Percentiles rank a stretch among this genome's conserved stretches.
Evolutionary conservation across 1,284 basidiomycete species (phyloP).

Genomic region (Taiwanofungus camphoratus): DNA sequence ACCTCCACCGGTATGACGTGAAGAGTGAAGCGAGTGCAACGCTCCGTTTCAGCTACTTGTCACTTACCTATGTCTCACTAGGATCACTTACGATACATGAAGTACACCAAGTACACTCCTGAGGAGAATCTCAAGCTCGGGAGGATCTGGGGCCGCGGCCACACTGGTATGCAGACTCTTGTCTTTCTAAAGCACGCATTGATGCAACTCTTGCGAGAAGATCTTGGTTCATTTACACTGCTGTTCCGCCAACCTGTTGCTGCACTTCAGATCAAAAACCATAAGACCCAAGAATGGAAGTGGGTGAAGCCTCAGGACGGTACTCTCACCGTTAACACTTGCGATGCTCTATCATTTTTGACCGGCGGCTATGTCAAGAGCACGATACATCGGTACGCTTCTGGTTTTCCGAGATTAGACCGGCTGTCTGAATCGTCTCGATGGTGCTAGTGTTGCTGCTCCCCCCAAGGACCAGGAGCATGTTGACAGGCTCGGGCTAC

Average conservation of each 20-base stretch:
- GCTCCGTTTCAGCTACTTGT: not conserved
- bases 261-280: slow-evolving; percentile 37
- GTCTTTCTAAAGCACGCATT: not conserved
- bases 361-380: slow-evolving; percentile 48
- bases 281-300: slow-evolving; percentile 36
- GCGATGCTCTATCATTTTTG: slow-evolving; percentile 45
- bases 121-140: slow-evolving; percentile 39
- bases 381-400: slow-evolving; percentile 40
- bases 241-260: slow-evolving; percentile 42
- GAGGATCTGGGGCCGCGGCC: slow-evolving; percentile 38
- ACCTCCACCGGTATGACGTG: slow-evolving; percentile 43
- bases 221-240: slow-evolving; percentile 40
- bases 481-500: slow-evolving; percentile 44
- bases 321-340: slow-evolving; percentile 46
- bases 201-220: slow-evolving; percentile 23
- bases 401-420: not conserved
- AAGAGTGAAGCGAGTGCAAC: slow-evolving; percentile 33
- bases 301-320: slow-evolving; percentile 44
- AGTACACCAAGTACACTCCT: slow-evolving; percentile 41
- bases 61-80: slow-evolving; percentile 7
- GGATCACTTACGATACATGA: slow-evolving; percentile 52
- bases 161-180: slow-evolving; percentile 32
- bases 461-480: slow-evolving; percentile 51
- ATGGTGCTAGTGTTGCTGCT: slow-evolving; percentile 31
- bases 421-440: not conserved